Percentiles rank a stretch among this genome's conserved stretches.
Evolutionary conservation across 1,139 yeast species (phyloP).

Genomic region (Yamadazyma trypodendri): DNA sequence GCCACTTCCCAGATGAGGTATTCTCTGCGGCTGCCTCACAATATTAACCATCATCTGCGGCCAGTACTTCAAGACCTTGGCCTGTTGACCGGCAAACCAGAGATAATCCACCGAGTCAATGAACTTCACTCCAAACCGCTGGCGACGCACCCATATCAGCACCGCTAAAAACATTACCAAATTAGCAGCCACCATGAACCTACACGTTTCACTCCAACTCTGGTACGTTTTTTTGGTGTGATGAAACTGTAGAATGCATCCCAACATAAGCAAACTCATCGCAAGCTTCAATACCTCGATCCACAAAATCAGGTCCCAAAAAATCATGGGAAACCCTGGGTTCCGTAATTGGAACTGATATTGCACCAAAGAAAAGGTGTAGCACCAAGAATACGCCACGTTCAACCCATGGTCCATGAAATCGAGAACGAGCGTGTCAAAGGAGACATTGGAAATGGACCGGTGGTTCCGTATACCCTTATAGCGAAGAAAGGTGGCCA

Average conservation of each 20-base stretch:
- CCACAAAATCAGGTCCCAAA: constrained; percentile 7
- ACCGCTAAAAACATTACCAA: constrained; percentile 9
- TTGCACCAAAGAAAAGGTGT: neutral
- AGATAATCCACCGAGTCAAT: constrained; percentile 29
- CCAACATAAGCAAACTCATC: constrained; percentile 13
- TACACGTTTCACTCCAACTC: constrained; percentile 19
- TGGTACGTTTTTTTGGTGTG: constrained; percentile 24
- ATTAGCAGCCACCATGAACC: constrained; percentile 11
- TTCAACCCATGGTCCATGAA: neutral
- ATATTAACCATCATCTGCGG: constrained; percentile 24
- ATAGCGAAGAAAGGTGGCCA: neutral
- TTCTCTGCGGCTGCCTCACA: neutral
- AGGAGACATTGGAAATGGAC: neutral
- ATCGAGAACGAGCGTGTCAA: neutral
- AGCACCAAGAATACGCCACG: neutral
- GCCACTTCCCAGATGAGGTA: no score
- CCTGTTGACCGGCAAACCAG: constrained; percentile 25
- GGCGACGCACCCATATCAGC: neutral
- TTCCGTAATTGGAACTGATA: neutral
- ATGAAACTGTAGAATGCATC: constrained; percentile 18
- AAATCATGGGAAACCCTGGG: neutral
- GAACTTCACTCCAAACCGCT: constrained; percentile 8
- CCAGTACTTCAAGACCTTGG: constrained; percentile 15
- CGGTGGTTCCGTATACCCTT: neutral
- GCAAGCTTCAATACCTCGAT: constrained; percentile 17